Percentiles rank a stretch among this genome's conserved stretches.
phyloP scores from a whole-genome alignment of 148 eudicot genomes.

The Dianthus caryophyllus region DNA sequence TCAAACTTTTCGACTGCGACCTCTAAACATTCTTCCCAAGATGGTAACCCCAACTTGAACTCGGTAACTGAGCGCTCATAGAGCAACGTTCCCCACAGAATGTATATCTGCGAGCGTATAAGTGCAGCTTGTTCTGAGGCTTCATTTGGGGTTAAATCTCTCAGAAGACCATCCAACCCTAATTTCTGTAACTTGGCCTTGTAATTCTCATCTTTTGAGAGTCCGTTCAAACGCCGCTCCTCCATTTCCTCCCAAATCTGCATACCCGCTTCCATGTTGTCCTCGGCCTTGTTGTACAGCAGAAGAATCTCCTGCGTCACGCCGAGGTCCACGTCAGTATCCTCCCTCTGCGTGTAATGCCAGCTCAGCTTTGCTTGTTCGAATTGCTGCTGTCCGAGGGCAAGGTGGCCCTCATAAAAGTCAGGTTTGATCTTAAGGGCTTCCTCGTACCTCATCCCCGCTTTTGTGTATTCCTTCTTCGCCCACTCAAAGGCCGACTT shows the following conservation, averaged over 20 bases:
- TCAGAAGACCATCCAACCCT: slow-evolving; percentile 64
- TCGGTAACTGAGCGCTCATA: slow-evolving; percentile 94
- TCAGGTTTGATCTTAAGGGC: slow-evolving; percentile 73
- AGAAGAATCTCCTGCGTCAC: slow-evolving; percentile 53
- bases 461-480: slow-evolving; percentile 57
- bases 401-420: slow-evolving; percentile 82
- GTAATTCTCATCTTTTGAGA: slow-evolving; percentile 60
- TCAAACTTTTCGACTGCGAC: slow-evolving; percentile 90
- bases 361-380: slow-evolving; percentile 86
- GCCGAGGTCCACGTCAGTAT: slow-evolving; percentile 40
- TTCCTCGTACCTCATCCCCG: slow-evolving; percentile 65
- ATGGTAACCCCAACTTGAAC: slow-evolving; percentile 68
- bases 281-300: slow-evolving; percentile 84
- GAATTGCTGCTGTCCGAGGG: slow-evolving; percentile 86
- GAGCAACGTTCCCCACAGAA: slow-evolving; percentile 86
- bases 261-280: slow-evolving; percentile 89
- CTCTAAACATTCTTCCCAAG: slow-evolving; percentile 94
- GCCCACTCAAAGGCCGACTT: slow-evolving; percentile 78
- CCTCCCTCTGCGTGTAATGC: slow-evolving; percentile 49
- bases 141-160: slow-evolving; percentile 58
- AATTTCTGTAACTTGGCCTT: slow-evolving; percentile 51
- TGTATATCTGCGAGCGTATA: slow-evolving; percentile 77
- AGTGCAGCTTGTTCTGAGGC: slow-evolving; percentile 64
- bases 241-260: slow-evolving; percentile 97
- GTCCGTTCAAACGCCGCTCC: slow-evolving; percentile 79